Conservation (phyloP, 2,329 filamentous ascomycete species). For the Venturia pyrina region DNA sequence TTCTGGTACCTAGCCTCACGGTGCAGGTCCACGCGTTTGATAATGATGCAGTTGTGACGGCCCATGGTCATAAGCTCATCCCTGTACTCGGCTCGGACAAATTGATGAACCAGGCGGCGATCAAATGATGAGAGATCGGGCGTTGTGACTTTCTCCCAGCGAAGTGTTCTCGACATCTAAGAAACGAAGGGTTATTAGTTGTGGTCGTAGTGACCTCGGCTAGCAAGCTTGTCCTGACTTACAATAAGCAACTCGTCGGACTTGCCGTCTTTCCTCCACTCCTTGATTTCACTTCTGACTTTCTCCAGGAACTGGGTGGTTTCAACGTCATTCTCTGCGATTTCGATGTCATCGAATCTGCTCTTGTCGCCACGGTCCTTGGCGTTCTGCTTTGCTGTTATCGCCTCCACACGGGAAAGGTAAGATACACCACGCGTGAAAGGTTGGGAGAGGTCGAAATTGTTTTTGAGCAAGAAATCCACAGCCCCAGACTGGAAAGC, state of each 20-base stretch:
- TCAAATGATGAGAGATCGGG: constrained; percentile 38
- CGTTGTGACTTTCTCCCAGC: background rate
- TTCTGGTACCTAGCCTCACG: constrained; percentile 27
- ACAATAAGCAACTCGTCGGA: constrained; percentile 10
- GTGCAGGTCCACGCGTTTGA: constrained; percentile 31
- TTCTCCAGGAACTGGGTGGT: constrained; percentile 41
- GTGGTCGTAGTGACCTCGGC: background rate
- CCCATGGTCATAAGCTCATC: constrained; percentile 30
- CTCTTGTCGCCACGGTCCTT: constrained; percentile 32
- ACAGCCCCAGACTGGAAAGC: constrained; percentile 49
- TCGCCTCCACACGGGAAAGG: constrained; percentile 50
- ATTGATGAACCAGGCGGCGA: constrained; percentile 54
- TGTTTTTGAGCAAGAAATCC: constrained; percentile 49
- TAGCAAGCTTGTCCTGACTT: background rate
- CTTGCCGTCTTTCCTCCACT: constrained; percentile 32
- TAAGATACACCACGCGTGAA: constrained; percentile 51
- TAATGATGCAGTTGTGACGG: constrained; percentile 33
- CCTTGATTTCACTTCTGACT: constrained; percentile 34
- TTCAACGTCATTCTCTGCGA: constrained; percentile 43
- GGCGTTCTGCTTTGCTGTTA: constrained; percentile 34
- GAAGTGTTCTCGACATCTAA: constrained; percentile 1
- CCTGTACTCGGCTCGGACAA: constrained; percentile 53
- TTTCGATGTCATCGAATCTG: constrained; percentile 34
- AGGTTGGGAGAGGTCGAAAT: constrained; percentile 48
- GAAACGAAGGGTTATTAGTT: background rate